Base-by-base conservation (phyloP, 1,139 yeast species). In the Protomyces macrosporus region DNA sequence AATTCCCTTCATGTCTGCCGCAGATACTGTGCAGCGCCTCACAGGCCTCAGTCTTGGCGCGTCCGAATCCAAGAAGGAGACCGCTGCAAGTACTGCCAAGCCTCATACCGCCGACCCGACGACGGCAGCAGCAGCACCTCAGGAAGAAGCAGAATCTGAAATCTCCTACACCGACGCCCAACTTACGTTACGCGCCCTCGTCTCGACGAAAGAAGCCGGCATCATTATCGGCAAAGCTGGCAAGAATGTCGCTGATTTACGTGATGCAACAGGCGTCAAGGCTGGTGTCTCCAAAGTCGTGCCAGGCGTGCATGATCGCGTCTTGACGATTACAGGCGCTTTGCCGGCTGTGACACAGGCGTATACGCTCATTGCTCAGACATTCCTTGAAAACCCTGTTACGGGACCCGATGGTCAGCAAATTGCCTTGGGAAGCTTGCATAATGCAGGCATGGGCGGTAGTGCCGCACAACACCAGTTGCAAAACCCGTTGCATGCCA, bases 181-280 rank as follows among this genome's bases (percentile, higher is more conserved):
- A 39, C 65, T 75, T 36, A 74, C 78, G 9, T 66, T 76, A 40
- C 80, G 97, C 69, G 83, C 90, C 1, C 79, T 90, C 53, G 89
- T 90, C 32, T 84, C 95, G 10, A 84, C 95, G 65, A 88, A 87
- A 73, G 97, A 90, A 75, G 91, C 96, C 12, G 97, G 97, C 23
- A 88, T 91, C 68, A 84, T 90, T 68, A 90, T 90, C 71, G 97
- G 97, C 55, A 88, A 88, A 71, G 87, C 84, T 69, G 97, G 97
- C 53, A 80, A 82, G 66, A 88, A 87, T 63, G 90, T 90, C 67
- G 88, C 91, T 65, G 82, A 84, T 42, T 84, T 90, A 62, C 81
- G 97, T 69, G 90, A 84, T 57, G 83, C 82, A 68, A 88, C 95
- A 52, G 83, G 83, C 65, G 91, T 93, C 67, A 88, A 87, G 74